Percentiles rank a stretch among this genome's conserved stretches.
Evolutionary conservation across 75 land plant species (phyloP).

Genomic region (Cupressus sempervirens): DNA sequence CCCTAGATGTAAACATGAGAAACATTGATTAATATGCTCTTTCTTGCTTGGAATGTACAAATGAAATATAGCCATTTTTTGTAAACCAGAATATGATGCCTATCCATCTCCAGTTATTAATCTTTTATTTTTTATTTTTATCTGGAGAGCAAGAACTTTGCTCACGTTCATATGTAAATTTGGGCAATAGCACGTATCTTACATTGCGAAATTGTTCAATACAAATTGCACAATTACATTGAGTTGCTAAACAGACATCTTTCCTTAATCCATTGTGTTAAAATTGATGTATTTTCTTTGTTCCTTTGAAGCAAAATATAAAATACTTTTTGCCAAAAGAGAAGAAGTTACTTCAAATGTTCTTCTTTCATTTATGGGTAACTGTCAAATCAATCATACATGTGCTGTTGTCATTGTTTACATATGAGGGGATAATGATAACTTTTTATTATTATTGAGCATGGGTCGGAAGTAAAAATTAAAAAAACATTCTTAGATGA

Average conservation of each 20-base stretch:
- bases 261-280: no score
- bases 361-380: neutral
- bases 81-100: neutral
- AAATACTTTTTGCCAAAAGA: neutral
- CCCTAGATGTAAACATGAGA: neutral
- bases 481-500: neutral
- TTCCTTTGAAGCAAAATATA: neutral
- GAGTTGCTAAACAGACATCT: no score
- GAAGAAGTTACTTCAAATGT: neutral
- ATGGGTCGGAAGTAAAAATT: neutral
- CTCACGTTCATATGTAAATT: neutral
- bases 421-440: no score
- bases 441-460: neutral
- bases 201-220: neutral
- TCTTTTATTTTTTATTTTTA: no score
- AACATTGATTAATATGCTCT: neutral
- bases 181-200: neutral
- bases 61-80: neutral
- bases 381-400: neutral
- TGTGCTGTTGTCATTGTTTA: neutral
- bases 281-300: neutral
- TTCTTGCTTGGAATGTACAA: neutral
- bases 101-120: neutral
- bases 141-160: neutral
- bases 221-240: no score